phyloP scores from a whole-genome alignment of 805 yeast species.

The Schwanniomyces sp. region DNA sequence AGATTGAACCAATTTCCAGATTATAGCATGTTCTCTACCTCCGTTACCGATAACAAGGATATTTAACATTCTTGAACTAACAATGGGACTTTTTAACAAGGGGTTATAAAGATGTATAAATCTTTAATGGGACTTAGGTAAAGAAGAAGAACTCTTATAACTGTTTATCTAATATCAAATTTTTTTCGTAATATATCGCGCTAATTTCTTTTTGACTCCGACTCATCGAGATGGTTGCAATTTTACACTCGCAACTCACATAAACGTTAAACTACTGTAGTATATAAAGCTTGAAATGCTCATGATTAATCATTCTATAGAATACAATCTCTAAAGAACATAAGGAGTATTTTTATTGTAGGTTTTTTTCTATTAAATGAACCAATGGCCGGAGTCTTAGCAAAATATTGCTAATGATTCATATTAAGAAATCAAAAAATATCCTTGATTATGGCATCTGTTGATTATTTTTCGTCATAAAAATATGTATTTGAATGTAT shows the following conservation, averaged over 20 bases:
- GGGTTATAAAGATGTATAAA: not conserved
- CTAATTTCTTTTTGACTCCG: slow-evolving; percentile 3
- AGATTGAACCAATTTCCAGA: slow-evolving; percentile 87
- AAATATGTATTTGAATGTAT: no score
- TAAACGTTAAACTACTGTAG: not conserved
- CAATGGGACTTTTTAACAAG: slow-evolving; percentile 5
- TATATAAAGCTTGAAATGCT: no score
- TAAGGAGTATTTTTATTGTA: no score
- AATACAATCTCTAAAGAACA: no score
- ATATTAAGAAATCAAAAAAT: no score
- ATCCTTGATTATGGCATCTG: no score
- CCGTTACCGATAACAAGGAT: slow-evolving; percentile 93
- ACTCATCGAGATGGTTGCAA: not conserved
- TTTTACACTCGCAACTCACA: not conserved
- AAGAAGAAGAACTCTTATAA: not conserved
- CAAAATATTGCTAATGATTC: no score
- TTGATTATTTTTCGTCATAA: no score
- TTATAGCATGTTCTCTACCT: slow-evolving; percentile 97
- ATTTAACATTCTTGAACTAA: slow-evolving; percentile 34
- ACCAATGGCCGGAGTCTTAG: no score
- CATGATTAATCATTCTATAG: no score
- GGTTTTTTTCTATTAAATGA: no score
- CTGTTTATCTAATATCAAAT: not conserved
- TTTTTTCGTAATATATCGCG: not conserved
- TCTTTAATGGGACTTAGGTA: not conserved